Percentiles rank a stretch among this genome's conserved stretches.
These are phyloP conservation scores for Aureobasidium vineae DNA, from an alignment of 2,329 filamentous ascomycete genomes.

Conservation along the genomic window DNA sequence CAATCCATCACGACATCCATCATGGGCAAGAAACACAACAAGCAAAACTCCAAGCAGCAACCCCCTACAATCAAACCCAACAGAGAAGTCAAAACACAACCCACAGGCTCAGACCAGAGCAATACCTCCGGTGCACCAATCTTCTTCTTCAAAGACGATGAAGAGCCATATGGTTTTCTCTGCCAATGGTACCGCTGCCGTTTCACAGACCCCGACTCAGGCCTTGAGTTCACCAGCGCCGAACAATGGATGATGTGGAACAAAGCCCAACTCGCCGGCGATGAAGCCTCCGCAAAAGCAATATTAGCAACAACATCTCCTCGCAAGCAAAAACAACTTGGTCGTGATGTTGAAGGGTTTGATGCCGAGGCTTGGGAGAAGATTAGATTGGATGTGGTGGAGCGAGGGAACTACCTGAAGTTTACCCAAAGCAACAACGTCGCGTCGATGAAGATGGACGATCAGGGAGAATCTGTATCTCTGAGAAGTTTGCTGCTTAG, in stretches of 20 bases:
- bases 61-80: not conserved
- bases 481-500: conserved; percentile 53
- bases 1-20: not conserved
- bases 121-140: conserved; percentile 20
- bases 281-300: not conserved
- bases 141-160: conserved; percentile 45
- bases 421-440: conserved; percentile 49
- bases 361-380: conserved; percentile 52
- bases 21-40: not conserved
- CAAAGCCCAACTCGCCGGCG: conserved; percentile 14
- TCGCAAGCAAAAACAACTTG: conserved; percentile 53
- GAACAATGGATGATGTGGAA: conserved; percentile 25
- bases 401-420: conserved; percentile 59
- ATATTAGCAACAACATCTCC: conserved; percentile 5
- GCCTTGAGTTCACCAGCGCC: not conserved
- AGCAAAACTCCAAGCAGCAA: not conserved
- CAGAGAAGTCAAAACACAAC: not conserved
- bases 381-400: conserved; percentile 56
- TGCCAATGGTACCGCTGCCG: conserved; percentile 58
- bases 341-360: conserved; percentile 56
- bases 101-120: not conserved
- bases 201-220: not conserved
- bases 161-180: conserved; percentile 54
- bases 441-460: not conserved
- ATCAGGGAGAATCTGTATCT: not conserved